phyloP scores from a whole-genome alignment of 148 eudicot species.

The Camellia lanceoleosa region DNA sequence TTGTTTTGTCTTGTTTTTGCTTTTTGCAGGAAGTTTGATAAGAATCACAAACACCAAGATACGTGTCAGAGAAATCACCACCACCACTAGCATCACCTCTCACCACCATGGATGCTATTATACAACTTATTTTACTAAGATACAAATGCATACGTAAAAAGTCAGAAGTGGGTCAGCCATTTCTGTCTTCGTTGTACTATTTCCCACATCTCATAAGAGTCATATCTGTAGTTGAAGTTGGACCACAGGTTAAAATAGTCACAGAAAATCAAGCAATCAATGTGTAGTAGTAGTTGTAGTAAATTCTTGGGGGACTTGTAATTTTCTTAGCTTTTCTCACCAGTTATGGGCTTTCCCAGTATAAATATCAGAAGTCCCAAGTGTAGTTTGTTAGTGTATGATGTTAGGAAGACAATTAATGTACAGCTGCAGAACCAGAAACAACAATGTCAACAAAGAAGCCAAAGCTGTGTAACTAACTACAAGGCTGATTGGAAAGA shows the following conservation, averaged over 20 bases:
- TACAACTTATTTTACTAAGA: slow-evolving; percentile 28
- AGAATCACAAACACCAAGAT: slow-evolving; percentile 21
- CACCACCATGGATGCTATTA: slow-evolving; percentile 15
- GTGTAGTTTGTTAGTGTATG: slow-evolving; percentile 13
- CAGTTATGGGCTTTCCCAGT: slow-evolving; percentile 5
- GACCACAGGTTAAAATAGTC: slow-evolving; percentile 15
- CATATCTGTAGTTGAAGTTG: slow-evolving; percentile 17
- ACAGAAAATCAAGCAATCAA: slow-evolving; percentile 12
- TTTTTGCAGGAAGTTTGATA: slow-evolving; percentile 28
- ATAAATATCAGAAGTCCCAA: not conserved
- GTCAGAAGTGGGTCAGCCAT: slow-evolving; percentile 29
- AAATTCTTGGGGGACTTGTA: slow-evolving; percentile 7
- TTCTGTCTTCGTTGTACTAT: slow-evolving; percentile 25
- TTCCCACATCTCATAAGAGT: slow-evolving; percentile 3
- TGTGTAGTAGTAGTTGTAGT: slow-evolving; percentile 11
- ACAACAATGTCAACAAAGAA: slow-evolving; percentile 3
- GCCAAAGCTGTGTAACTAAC: slow-evolving; percentile 11
- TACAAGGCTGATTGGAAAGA: slow-evolving; percentile 18
- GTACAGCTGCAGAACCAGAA: slow-evolving; percentile 12
- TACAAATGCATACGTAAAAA: slow-evolving; percentile 32
- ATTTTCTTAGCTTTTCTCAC: slow-evolving; percentile 16
- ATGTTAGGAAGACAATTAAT: slow-evolving; percentile 3
- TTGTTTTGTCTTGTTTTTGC: not conserved
- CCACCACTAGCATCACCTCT: slow-evolving; percentile 15
- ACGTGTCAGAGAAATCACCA: slow-evolving; percentile 15